Conservation (phyloP, 2,329 filamentous ascomycete species). For the Colletotrichum zoysiae region DNA sequence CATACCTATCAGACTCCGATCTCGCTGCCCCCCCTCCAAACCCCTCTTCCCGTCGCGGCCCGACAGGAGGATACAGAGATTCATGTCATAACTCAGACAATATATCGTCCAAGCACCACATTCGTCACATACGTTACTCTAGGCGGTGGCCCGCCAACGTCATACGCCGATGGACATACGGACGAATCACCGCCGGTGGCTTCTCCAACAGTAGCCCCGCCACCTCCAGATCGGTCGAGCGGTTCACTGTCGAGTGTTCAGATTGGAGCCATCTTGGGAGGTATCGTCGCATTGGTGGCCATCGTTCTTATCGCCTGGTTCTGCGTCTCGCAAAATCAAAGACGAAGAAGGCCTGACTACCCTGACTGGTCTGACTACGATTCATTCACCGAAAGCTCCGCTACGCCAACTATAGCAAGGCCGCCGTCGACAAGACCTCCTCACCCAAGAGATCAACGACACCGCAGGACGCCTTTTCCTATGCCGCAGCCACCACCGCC, state of each 20-base stretch:
- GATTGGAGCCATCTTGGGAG: slow-evolving; percentile 58
- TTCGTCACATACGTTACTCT: slow-evolving; percentile 53
- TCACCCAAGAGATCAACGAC: neutral
- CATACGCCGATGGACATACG: slow-evolving; percentile 36
- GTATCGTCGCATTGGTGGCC: slow-evolving; percentile 53
- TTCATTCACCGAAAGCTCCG: neutral
- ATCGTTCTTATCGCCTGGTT: slow-evolving; percentile 51
- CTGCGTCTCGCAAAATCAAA: slow-evolving; percentile 45
- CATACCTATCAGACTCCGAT: slow-evolving; percentile 28
- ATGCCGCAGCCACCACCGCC: slow-evolving; percentile 14
- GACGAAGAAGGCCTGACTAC: neutral
- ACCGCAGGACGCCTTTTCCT: fast-evolving
- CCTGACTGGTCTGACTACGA: slow-evolving; percentile 10
- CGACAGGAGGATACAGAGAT: slow-evolving; percentile 30
- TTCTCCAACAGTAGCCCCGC: slow-evolving; percentile 30
- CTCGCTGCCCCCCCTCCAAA: slow-evolving; percentile 19
- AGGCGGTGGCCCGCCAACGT: slow-evolving; percentile 37
- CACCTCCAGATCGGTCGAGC: slow-evolving; percentile 32
- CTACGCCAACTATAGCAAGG: neutral
- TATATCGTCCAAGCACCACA: slow-evolving; percentile 52
- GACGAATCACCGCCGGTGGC: slow-evolving; percentile 36
- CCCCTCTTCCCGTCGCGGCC: slow-evolving; percentile 19
- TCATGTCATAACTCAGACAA: slow-evolving; percentile 52
- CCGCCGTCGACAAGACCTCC: neutral
- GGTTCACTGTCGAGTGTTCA: slow-evolving; percentile 51